Conservation (phyloP, 768 basidiomycete species). For the Mycena haematopus region DNA sequence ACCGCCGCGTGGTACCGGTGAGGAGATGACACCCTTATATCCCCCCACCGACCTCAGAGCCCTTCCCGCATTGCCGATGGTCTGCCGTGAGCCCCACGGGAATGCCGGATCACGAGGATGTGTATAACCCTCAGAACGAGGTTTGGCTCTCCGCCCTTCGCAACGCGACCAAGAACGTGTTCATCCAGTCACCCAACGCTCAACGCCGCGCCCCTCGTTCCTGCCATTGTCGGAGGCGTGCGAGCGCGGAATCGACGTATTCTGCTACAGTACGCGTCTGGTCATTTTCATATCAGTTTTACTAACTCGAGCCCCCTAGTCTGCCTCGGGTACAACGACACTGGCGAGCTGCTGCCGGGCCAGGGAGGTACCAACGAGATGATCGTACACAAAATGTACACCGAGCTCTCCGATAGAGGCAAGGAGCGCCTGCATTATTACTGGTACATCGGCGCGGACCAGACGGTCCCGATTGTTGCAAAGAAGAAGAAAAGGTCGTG, state of each 20-base stretch:
- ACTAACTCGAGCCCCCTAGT: constrained; percentile 32
- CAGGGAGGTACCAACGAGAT: constrained; percentile 79
- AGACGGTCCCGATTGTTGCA: constrained; percentile 68
- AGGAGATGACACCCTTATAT: constrained; percentile 67
- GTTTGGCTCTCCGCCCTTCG: constrained; percentile 72
- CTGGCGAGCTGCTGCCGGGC: constrained; percentile 66
- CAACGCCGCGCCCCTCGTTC: constrained; percentile 68
- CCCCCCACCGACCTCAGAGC: constrained; percentile 59
- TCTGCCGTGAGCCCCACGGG: constrained; percentile 70
- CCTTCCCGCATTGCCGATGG: constrained; percentile 70
- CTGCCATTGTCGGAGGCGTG: constrained; percentile 65
- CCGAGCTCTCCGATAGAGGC: constrained; percentile 49
- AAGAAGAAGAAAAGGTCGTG: constrained; percentile 73
- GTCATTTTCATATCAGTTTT: no score
- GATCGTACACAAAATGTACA: constrained; percentile 66
- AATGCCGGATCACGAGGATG: constrained; percentile 51
- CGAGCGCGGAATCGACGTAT: constrained; percentile 63
- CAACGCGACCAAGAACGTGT: constrained; percentile 65
- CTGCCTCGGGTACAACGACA: constrained; percentile 62
- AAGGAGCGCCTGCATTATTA: constrained; percentile 56
- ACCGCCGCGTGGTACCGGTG: constrained; percentile 36
- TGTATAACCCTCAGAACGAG: constrained; percentile 65
- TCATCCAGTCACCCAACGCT: constrained; percentile 78
- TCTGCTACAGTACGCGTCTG: constrained; percentile 46
- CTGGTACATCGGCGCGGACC: constrained; percentile 71